A percentile compares a stretch with the other conserved stretches of the same genome.
These are phyloP conservation scores for Trametes cinnabarina DNA, from an alignment of 768 basidiomycete genomes.

Conservation along the genomic window DNA sequence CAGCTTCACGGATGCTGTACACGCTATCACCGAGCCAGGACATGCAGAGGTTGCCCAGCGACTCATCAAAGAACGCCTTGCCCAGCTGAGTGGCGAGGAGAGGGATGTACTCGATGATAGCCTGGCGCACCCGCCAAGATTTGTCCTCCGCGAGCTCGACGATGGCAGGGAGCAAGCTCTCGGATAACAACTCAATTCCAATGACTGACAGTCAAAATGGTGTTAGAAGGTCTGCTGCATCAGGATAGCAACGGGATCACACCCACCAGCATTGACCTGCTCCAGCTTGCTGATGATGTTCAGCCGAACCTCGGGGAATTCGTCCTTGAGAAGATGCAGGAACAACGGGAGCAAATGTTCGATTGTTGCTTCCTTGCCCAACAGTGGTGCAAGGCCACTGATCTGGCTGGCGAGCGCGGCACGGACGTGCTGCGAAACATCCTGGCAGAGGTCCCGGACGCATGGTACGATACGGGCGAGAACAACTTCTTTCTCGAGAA, in stretches of 20 bases:
- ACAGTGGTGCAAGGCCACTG: conserved; percentile 90
- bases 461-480: conserved; percentile 91
- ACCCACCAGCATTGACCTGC: conserved; percentile 81
- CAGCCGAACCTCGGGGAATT: conserved; percentile 95
- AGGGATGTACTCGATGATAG: conserved; percentile 99
- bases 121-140: conserved; percentile 98
- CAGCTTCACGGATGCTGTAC: conserved; percentile 97
- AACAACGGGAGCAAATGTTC: conserved; percentile 97
- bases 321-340: conserved; percentile 94
- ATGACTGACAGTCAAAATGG: conserved; percentile 62
- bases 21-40: conserved; percentile 98
- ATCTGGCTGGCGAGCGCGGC: conserved; percentile 96
- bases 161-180: conserved; percentile 94
- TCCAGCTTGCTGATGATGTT: conserved; percentile 99
- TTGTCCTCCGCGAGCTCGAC: conserved; percentile 98
- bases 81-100: conserved; percentile 97
- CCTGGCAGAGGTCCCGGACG: conserved; percentile 90
- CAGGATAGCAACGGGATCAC: not conserved
- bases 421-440: conserved; percentile 94
- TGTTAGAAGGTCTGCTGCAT: conserved; percentile 10
- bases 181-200: conserved; percentile 91
- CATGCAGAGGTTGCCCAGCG: conserved; percentile 96
- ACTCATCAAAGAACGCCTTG: conserved; percentile 95
- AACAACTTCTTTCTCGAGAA: conserved; percentile 91
- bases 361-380: conserved; percentile 90